phyloP scores from a whole-genome alignment of 805 yeast species.

The Kodamaea neixiangensis region DNA sequence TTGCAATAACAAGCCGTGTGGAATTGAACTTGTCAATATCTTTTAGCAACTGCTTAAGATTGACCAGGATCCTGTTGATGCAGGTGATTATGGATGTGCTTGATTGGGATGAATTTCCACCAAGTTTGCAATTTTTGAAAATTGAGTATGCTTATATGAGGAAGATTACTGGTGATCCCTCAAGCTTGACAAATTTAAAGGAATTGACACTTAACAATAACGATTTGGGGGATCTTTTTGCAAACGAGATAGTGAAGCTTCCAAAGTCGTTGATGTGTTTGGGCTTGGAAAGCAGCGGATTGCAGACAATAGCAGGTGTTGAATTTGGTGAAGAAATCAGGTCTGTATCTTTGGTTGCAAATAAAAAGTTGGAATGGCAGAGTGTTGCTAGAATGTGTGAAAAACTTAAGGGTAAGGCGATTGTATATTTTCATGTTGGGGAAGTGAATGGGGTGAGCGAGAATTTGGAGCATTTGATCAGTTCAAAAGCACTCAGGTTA shows the following conservation, averaged over 20 bases:
- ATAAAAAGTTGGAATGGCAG: neutral
- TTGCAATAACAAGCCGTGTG: neutral
- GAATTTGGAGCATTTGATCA: neutral
- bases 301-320: neutral
- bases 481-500: neutral
- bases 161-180: neutral
- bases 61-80: neutral
- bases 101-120: neutral
- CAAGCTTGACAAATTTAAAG: neutral
- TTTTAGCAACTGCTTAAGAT: neutral
- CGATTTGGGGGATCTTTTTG: neutral
- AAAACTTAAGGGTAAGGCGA: neutral
- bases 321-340: neutral
- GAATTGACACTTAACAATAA: slow-evolving; percentile 1
- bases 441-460: neutral
- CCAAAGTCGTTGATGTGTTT: neutral
- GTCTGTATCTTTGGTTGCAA: slow-evolving; percentile 1
- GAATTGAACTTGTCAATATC: neutral
- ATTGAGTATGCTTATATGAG: neutral
- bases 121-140: neutral
- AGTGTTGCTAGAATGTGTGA: neutral
- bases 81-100: neutral
- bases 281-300: neutral
- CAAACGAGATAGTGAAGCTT: neutral
- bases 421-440: neutral